Conservation (phyloP, 768 basidiomycete species). For the Russula emetica region DNA sequence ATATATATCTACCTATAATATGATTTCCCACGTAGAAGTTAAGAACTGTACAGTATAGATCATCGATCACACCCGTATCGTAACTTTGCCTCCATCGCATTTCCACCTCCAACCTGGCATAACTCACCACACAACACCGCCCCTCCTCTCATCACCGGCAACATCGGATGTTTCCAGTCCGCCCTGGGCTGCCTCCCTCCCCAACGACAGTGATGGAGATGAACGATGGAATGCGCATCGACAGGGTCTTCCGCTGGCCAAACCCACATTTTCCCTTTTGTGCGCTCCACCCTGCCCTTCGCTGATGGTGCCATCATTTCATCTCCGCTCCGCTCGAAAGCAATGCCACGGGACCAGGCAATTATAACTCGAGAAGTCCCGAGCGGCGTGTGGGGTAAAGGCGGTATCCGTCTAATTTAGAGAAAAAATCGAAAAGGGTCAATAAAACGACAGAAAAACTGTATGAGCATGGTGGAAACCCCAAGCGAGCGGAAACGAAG, state of each 20-base stretch:
- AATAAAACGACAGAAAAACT: not conserved
- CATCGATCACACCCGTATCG: not conserved
- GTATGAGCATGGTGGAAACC: not conserved
- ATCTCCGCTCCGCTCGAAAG: not conserved
- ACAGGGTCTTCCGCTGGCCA: not conserved
- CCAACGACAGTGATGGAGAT: not conserved
- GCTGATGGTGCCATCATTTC: not conserved
- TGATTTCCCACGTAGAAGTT: not conserved
- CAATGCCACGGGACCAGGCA: not conserved
- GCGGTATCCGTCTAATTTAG: not conserved
- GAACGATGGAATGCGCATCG: not conserved
- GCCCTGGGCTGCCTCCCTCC: not conserved
- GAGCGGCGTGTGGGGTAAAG: constrained; percentile 3
- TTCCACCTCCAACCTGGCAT: not conserved
- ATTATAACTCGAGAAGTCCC: not conserved
- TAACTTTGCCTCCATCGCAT: not conserved
- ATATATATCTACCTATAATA: not conserved
- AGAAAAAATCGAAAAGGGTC: not conserved
- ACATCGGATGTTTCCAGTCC: not conserved
- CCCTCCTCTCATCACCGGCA: not conserved
- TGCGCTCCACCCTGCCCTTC: not conserved
- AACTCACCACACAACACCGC: not conserved
- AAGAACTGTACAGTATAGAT: not conserved
- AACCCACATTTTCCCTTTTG: not conserved
- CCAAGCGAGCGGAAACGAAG: not conserved